Evolutionary conservation across 306 rosid genomes (phyloP).

Genomic region (Cicer bijugum): DNA sequence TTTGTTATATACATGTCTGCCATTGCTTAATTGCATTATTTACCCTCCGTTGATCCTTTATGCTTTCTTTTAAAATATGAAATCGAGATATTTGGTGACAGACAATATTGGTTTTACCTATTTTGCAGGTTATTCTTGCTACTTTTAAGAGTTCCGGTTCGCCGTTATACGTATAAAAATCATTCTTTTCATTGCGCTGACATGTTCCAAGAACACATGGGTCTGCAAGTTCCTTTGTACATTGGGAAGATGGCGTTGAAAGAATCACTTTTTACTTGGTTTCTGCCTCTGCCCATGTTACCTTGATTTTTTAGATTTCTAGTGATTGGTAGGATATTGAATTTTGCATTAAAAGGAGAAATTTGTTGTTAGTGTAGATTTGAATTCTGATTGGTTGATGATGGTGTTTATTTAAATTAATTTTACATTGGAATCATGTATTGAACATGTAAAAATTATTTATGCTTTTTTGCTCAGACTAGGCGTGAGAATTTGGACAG

Average conservation of each 20-base stretch:
- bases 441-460: background rate
- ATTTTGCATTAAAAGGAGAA: constrained; percentile 41
- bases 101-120: background rate
- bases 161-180: constrained; percentile 8
- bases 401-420: background rate
- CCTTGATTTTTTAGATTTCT: constrained; percentile 35
- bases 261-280: constrained; percentile 43
- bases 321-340: constrained; percentile 18
- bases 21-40: too few relatives aligned
- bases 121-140: constrained; percentile 50
- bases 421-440: too few relatives aligned
- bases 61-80: too few relatives aligned
- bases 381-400: constrained; percentile 5
- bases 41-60: too few relatives aligned
- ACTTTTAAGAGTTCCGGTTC: constrained; percentile 23
- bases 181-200: constrained; percentile 28
- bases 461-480: background rate
- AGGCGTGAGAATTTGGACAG: too few relatives aligned
- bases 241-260: constrained; percentile 50
- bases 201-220: constrained; percentile 26
- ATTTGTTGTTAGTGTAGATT: background rate
- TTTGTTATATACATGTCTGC: too few relatives aligned
- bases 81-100: background rate
- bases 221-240: constrained; percentile 28
- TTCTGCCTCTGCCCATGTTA: constrained; percentile 46